phyloP scores from a whole-genome alignment of 2,329 filamentous ascomycete species.

The Tolypocladium sp. region DNA sequence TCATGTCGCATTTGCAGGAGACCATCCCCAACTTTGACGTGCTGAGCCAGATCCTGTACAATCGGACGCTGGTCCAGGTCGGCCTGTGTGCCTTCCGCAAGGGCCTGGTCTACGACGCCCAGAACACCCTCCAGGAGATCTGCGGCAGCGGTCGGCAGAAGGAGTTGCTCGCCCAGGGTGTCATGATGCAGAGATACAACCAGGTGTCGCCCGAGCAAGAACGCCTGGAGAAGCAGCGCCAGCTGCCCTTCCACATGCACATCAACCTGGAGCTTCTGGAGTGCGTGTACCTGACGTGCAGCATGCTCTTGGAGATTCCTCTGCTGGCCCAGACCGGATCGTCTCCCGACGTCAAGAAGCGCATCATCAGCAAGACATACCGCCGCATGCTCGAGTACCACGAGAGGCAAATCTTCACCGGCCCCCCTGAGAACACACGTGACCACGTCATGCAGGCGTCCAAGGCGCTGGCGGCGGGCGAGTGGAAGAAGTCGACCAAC shows the following conservation, averaged over 20 bases:
- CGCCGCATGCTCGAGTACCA: slow-evolving; percentile 99
- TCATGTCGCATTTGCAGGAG: slow-evolving; percentile 98
- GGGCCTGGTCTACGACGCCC: slow-evolving; percentile 92
- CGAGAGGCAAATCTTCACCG: slow-evolving; percentile 97
- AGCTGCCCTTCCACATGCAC: slow-evolving; percentile 99
- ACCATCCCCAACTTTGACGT: slow-evolving; percentile 96
- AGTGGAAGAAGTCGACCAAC: slow-evolving; percentile 94
- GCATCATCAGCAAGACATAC: slow-evolving; percentile 98
- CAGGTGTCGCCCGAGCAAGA: slow-evolving; percentile 97
- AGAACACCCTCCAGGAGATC: slow-evolving; percentile 96
- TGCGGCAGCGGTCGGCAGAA: slow-evolving; percentile 96
- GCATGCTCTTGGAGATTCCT: slow-evolving; percentile 97
- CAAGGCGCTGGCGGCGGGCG: slow-evolving; percentile 89
- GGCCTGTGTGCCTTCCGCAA: slow-evolving; percentile 97
- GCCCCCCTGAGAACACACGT: slow-evolving; percentile 95
- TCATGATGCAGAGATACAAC: slow-evolving; percentile 95
- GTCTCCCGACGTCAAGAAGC: slow-evolving; percentile 92
- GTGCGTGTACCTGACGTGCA: slow-evolving; percentile 97
- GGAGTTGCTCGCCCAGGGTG: slow-evolving; percentile 92
- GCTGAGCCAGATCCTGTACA: slow-evolving; percentile 96
- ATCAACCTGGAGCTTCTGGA: slow-evolving; percentile 98
- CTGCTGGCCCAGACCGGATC: slow-evolving; percentile 94
- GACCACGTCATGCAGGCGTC: slow-evolving; percentile 99
- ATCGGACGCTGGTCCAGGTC: slow-evolving; percentile 94
- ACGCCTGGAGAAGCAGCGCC: slow-evolving; percentile 90